These are phyloP conservation scores for Petunia axillaris DNA, from an alignment of 257 asterid genomes.

Conservation along the genomic window DNA sequence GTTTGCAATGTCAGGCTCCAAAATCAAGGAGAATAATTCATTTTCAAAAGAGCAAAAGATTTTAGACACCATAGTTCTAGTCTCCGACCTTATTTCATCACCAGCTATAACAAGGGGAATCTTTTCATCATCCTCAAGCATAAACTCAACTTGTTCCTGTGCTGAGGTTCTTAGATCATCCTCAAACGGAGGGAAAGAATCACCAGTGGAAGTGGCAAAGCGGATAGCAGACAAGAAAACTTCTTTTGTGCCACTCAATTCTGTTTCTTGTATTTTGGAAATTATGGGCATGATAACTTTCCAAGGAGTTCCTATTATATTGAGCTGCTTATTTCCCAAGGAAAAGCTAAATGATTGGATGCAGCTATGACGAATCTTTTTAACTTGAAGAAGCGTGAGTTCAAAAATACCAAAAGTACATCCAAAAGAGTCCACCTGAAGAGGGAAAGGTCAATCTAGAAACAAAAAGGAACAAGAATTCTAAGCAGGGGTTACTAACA, in stretches of 20 bases:
- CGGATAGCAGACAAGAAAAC: constrained; percentile 71
- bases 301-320: neutral
- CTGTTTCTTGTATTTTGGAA: constrained; percentile 53
- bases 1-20: constrained; percentile 34
- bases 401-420: constrained; percentile 1
- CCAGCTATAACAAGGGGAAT: constrained; percentile 54
- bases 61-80: constrained; percentile 50
- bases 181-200: constrained; percentile 56
- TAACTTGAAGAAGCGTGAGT: neutral
- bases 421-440: constrained; percentile 24
- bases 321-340: neutral
- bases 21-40: constrained; percentile 44
- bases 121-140: constrained; percentile 70
- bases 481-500: neutral
- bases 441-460: neutral
- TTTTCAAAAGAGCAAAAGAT: constrained; percentile 50
- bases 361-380: neutral
- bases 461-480: constrained; percentile 5
- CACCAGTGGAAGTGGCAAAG: constrained; percentile 57
- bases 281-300: constrained; percentile 45
- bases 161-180: constrained; percentile 70
- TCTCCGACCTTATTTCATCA: constrained; percentile 61
- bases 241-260: constrained; percentile 49
- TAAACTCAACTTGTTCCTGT: constrained; percentile 82
- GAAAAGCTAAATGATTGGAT: neutral